A percentile compares a stretch with the other conserved stretches of the same genome.
Evolutionary conservation across 768 basidiomycete species (phyloP).

Genomic region (Jaapia argillacea): DNA sequence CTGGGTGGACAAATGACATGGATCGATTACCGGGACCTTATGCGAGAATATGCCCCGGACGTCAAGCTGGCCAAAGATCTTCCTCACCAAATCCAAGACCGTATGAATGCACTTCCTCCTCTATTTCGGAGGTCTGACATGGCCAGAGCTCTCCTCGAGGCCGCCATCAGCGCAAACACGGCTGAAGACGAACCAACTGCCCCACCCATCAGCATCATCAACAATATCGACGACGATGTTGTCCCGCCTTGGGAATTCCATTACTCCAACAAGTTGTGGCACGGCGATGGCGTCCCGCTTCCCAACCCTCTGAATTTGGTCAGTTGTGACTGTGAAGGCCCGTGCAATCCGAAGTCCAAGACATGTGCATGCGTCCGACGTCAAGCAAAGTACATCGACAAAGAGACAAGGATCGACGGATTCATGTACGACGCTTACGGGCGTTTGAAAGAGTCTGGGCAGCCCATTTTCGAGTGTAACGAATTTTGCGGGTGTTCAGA

Average conservation of each 20-base stretch:
- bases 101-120: constrained; percentile 43
- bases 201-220: constrained; percentile 57
- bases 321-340: constrained; percentile 69
- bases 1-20: too few relatives aligned
- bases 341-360: constrained; percentile 65
- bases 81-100: constrained; percentile 55
- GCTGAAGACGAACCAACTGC: constrained; percentile 58
- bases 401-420: constrained; percentile 24
- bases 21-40: too few relatives aligned
- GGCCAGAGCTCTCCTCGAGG: constrained; percentile 49
- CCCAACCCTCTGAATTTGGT: constrained; percentile 47
- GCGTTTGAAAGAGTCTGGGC: constrained; percentile 29
- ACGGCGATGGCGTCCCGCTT: constrained; percentile 54
- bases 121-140: constrained; percentile 29
- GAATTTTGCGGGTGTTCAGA: constrained; percentile 72
- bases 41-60: constrained; percentile 12
- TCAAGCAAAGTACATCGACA: constrained; percentile 36
- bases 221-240: constrained; percentile 56
- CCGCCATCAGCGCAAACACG: constrained; percentile 56
- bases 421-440: constrained; percentile 66
- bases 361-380: constrained; percentile 60
- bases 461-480: constrained; percentile 83
- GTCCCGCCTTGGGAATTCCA: constrained; percentile 82
- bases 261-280: constrained; percentile 79
- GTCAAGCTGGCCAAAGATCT: constrained; percentile 35